phyloP scores from a whole-genome alignment of 768 basidiomycete genomes.

The Punctularia strigosozonata region DNA sequence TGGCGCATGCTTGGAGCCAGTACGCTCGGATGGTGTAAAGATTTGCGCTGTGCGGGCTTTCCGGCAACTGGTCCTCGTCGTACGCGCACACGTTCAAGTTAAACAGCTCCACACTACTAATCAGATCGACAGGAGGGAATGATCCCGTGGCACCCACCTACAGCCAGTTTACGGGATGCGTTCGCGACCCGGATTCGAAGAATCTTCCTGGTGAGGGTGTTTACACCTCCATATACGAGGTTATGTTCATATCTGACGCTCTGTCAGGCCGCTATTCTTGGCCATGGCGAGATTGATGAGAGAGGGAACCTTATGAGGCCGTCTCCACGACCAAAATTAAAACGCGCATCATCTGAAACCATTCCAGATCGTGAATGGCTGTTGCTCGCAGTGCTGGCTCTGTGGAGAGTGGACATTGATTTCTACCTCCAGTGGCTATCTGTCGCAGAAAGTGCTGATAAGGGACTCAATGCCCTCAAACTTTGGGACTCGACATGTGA shows the following conservation, averaged over 20 bases:
- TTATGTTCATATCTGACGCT: no score
- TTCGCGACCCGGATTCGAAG: slow-evolving; percentile 37
- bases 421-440: slow-evolving; percentile 42
- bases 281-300: slow-evolving; percentile 51
- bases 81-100: slow-evolving; percentile 14
- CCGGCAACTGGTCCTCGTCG: slow-evolving; percentile 58
- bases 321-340: slow-evolving; percentile 47
- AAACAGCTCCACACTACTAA: background rate
- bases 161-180: slow-evolving; percentile 33
- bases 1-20: slow-evolving; percentile 54
- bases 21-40: slow-evolving; percentile 74
- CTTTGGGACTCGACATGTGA: slow-evolving; percentile 58
- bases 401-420: slow-evolving; percentile 48
- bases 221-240: no score
- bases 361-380: slow-evolving; percentile 61
- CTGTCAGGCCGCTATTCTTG: slow-evolving; percentile 33
- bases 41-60: slow-evolving; percentile 65
- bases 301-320: slow-evolving; percentile 42
- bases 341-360: slow-evolving; percentile 43
- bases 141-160: slow-evolving; percentile 44
- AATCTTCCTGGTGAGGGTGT: slow-evolving; percentile 40
- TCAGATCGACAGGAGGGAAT: slow-evolving; percentile 12
- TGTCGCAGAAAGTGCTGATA: slow-evolving; percentile 28
- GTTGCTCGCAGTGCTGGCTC: slow-evolving; percentile 51
- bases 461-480: slow-evolving; percentile 34